Evolutionary conservation across 768 basidiomycete genomes (phyloP), one percentile per base, ranked within the genome.

Genomic region (Lactarius trivialis): DNA sequence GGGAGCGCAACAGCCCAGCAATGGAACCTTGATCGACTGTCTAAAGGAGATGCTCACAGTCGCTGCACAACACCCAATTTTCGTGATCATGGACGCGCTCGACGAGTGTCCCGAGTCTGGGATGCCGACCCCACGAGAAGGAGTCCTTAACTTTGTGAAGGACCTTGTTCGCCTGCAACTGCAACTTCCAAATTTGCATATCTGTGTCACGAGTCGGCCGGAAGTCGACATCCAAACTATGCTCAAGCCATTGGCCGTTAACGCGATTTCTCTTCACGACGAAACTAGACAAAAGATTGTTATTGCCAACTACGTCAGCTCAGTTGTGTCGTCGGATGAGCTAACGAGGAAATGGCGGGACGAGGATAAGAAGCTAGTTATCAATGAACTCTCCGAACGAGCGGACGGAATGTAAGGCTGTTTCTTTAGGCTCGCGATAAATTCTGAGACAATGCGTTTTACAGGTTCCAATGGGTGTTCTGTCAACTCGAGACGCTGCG

Each of bases 331-430:
- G 19, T 55, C 63, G 48, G 63, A 64, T 21, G 2, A 4, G 4
- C 49, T 24, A 14, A 61, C 61, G 37, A 36, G 5, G 33, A 61
- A 52, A 55, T 64, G 63, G 63, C 52, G 49, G 4, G 60, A 54
- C 2, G 63, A 64, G 12, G 59, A 60, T 12, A 56, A 19, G 33
- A 21, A 36, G 0, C 12, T 61, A 14, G 55, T 61, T 3, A 50
- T 64, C 0, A 21, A 62, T 8, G 24, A 19, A 1, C 63, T 64
- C 9, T 34, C 59, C 0, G 36, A 55, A 28, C 39, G 14, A 15
- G 53, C 60, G 1, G 30, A 62, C 15, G 54, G 62, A 17, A 63
- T 49, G 62, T 63, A 6, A 48, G 52, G 3, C 17, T 5, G 5
- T 33, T 3, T 37, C 1, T 28, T 39, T 1, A 33, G 24, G 1